phyloP scores from a whole-genome alignment of 1,139 yeast genomes.

The Meyerozyma elateridarum region DNA sequence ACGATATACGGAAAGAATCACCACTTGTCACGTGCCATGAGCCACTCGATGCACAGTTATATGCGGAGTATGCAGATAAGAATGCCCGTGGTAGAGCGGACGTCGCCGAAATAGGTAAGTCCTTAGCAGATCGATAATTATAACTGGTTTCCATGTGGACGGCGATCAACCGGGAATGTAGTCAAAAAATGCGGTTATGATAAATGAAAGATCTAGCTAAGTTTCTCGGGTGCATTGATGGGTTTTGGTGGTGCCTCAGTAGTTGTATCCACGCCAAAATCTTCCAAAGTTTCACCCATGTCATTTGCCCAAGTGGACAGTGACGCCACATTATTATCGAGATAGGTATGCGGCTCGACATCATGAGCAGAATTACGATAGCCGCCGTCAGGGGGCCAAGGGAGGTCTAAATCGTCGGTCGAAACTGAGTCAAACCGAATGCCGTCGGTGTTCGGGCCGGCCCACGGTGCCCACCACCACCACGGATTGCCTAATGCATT shows the following conservation, averaged over 20 bases:
- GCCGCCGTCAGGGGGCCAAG: conserved; percentile 90
- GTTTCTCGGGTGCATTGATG: too few relatives aligned
- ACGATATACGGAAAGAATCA: conserved; percentile 2
- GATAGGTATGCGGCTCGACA: conserved; percentile 14
- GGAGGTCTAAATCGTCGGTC: conserved; percentile 59
- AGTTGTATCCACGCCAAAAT: conserved; percentile 83
- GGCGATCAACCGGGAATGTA: too few relatives aligned
- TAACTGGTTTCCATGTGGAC: too few relatives aligned
- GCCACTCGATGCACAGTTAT: too few relatives aligned
- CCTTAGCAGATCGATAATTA: too few relatives aligned
- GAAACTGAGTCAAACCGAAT: conserved; percentile 44
- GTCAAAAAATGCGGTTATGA: too few relatives aligned
- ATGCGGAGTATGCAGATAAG: too few relatives aligned
- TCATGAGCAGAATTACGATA: conserved; percentile 29
- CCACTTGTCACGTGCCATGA: conserved; percentile 5
- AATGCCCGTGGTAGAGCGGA: too few relatives aligned
- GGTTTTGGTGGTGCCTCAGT: conserved; percentile 46
- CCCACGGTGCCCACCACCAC: conserved; percentile 68
- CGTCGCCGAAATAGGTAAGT: too few relatives aligned
- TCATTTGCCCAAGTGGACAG: conserved; percentile 67
- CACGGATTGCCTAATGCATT: conserved; percentile 54
- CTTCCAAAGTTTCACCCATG: conserved; percentile 76
- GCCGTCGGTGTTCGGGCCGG: conserved; percentile 45
- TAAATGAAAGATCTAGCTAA: too few relatives aligned
- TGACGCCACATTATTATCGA: conserved; percentile 7